phyloP scores from a whole-genome alignment of 108 stramenopile species.

The Nitzschia sp. region DNA sequence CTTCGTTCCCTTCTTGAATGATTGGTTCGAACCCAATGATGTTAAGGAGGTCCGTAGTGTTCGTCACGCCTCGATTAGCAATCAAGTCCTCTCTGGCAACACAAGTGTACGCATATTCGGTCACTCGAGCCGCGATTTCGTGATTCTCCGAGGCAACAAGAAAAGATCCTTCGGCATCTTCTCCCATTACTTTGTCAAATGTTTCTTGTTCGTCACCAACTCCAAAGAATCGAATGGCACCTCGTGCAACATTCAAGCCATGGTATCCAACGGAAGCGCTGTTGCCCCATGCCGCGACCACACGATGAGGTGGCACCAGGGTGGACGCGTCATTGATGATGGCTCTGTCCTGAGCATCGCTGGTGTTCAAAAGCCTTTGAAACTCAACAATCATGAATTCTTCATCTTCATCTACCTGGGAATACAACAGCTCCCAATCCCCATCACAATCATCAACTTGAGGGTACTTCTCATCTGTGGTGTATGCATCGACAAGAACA shows the following conservation, averaged over 20 bases:
- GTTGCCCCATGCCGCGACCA: constrained; percentile 67
- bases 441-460: constrained; percentile 35
- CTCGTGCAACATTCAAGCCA: constrained; percentile 31
- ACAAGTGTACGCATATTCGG: constrained; percentile 43
- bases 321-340: constrained; percentile 33
- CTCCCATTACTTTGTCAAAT: constrained; percentile 23
- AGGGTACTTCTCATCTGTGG: constrained; percentile 20
- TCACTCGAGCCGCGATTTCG: constrained; percentile 32
- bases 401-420: constrained; percentile 8
- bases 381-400: constrained; percentile 50
- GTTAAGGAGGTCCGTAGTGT: constrained; percentile 10
- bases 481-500: constrained; percentile 41
- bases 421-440: constrained; percentile 35
- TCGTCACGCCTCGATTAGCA: constrained; percentile 22
- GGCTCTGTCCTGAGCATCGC: constrained; percentile 43
- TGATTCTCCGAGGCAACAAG: constrained; percentile 25
- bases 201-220: constrained; percentile 10
- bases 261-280: constrained; percentile 33
- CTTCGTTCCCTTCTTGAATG: constrained; percentile 10
- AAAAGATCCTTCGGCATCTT: constrained; percentile 37
- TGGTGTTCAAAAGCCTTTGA: constrained; percentile 36
- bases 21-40: constrained; percentile 37
- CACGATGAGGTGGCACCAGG: constrained; percentile 20
- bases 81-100: constrained; percentile 32
- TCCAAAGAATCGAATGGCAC: constrained; percentile 41